phyloP scores from a whole-genome alignment of 2,329 filamentous ascomycete genomes.

The Colletotrichum costaricense region DNA sequence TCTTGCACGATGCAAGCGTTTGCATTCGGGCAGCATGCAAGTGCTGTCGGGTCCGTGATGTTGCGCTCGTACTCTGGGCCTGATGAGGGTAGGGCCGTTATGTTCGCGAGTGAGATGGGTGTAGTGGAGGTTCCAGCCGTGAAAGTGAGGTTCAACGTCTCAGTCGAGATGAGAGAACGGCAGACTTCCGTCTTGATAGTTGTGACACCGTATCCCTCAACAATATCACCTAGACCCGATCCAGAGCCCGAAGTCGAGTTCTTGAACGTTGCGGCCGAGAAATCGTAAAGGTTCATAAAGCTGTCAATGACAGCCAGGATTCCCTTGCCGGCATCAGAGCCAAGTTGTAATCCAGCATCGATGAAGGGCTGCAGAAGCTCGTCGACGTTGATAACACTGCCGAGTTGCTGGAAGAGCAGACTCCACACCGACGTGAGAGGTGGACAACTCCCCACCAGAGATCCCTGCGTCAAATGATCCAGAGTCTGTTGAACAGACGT shows the following conservation, averaged over 20 bases:
- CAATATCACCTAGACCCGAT: constrained; percentile 44
- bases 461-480: constrained; percentile 48
- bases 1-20: constrained; percentile 35
- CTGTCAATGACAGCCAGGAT: constrained; percentile 10
- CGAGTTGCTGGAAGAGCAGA: constrained; percentile 42
- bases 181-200: constrained; percentile 48
- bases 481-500: constrained; percentile 45
- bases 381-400: constrained; percentile 38
- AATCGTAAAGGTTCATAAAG: constrained; percentile 36
- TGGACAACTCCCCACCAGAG: constrained; percentile 49
- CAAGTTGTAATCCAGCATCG: constrained; percentile 10
- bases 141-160: constrained; percentile 47
- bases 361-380: constrained; percentile 24
- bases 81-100: not conserved
- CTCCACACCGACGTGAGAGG: constrained; percentile 46
- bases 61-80: constrained; percentile 38
- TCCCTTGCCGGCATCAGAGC: not conserved
- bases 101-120: constrained; percentile 32
- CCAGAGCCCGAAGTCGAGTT: constrained; percentile 38
- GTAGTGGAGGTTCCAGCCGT: constrained; percentile 45
- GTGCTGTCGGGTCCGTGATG: constrained; percentile 45
- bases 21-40: constrained; percentile 47
- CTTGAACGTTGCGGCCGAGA: constrained; percentile 44
- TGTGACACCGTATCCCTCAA: constrained; percentile 46
- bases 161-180: constrained; percentile 44